Percentiles rank a stretch among this genome's conserved stretches.
phyloP scores from a whole-genome alignment of 1,284 basidiomycete genomes.

The Wolfiporia cocos region DNA sequence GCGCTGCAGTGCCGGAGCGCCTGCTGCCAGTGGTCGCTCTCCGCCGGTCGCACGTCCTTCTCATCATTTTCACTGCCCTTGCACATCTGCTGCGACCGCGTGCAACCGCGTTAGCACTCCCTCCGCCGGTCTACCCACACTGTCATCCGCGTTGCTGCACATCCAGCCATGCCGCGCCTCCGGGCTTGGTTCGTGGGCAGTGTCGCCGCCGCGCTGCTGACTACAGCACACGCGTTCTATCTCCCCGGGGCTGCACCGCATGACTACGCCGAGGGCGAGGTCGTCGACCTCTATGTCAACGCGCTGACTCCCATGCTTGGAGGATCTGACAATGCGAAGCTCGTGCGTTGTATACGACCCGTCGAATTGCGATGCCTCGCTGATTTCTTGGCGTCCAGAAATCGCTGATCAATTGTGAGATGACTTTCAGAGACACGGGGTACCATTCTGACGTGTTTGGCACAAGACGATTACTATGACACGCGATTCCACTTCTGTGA shows the following conservation, averaged over 20 bases:
- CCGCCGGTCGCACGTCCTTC: too few relatives aligned
- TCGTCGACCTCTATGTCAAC: slow-evolving; percentile 79
- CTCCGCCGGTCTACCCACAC: too few relatives aligned
- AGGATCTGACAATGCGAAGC: slow-evolving; percentile 65
- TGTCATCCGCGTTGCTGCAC: too few relatives aligned
- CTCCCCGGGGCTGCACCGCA: slow-evolving; percentile 77
- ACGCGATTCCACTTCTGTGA: slow-evolving; percentile 82
- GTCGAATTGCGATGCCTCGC: background rate
- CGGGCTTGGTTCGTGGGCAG: slow-evolving; percentile 11
- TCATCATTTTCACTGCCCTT: too few relatives aligned
- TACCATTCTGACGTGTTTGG: slow-evolving; percentile 12
- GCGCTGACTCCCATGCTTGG: slow-evolving; percentile 82
- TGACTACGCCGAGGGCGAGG: slow-evolving; percentile 66
- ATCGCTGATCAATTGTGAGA: slow-evolving; percentile 77
- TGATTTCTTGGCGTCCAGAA: slow-evolving; percentile 38
- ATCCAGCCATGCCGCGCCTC: slow-evolving; percentile 4
- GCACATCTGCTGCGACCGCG: background rate
- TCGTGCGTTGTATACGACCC: slow-evolving; percentile 41
- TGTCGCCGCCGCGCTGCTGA: slow-evolving; percentile 18
- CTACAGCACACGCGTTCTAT: slow-evolving; percentile 48
- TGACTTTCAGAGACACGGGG: background rate
- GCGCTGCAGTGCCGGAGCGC: too few relatives aligned
- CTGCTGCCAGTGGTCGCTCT: background rate
- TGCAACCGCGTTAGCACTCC: background rate
- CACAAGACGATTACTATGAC: slow-evolving; percentile 82